Evolutionary conservation across 2,329 filamentous ascomycete species (phyloP).

Genomic region (Cladosporium sp.): DNA sequence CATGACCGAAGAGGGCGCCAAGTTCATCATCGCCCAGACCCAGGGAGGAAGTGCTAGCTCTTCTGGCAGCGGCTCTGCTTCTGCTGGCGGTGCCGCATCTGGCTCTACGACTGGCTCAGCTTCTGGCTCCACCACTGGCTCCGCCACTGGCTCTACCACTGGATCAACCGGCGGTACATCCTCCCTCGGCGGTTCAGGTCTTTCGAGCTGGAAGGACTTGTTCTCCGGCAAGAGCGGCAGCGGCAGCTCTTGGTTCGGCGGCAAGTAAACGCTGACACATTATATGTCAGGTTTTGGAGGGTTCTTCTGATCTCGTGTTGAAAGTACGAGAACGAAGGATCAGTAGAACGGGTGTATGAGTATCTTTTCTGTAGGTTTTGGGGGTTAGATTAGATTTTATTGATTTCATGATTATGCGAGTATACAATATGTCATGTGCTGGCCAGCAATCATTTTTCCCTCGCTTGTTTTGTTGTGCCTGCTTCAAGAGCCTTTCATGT

Average conservation of each 20-base stretch:
- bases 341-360: not conserved
- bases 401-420: not conserved
- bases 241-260: not conserved
- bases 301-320: not conserved
- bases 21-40: constrained; percentile 22
- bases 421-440: not conserved
- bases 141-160: not conserved
- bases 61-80: not conserved
- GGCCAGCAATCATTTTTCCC: not conserved
- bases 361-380: not conserved
- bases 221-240: not conserved
- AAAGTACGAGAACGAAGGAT: not conserved
- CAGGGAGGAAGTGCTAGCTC: not conserved
- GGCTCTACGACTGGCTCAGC: not conserved
- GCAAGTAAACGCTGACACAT: constrained; percentile 1
- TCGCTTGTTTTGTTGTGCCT: not conserved
- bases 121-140: not conserved
- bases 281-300: not conserved
- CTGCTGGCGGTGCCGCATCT: not conserved
- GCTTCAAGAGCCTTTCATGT: not conserved
- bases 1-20: constrained; percentile 22
- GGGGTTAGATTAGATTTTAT: not conserved
- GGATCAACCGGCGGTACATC: not conserved
- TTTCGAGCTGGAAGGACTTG: not conserved
- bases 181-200: not conserved